Percentiles rank a stretch among this genome's conserved stretches.
Conservation (phyloP, 768 basidiomycete genomes). For the Mrakia gelida region DNA sequence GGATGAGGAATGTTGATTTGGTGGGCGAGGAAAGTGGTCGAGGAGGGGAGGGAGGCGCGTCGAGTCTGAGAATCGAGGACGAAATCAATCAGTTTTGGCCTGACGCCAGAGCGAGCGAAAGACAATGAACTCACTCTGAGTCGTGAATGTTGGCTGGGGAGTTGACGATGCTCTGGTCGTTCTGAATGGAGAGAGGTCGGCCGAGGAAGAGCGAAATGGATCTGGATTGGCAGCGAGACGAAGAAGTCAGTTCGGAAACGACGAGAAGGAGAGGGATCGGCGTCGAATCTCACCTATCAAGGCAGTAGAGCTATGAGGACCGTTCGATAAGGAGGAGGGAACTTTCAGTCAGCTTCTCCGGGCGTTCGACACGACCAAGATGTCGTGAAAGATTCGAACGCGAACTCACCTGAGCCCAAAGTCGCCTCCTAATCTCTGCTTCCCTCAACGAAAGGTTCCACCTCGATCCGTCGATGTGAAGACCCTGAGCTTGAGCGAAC, state of each 20-base stretch:
- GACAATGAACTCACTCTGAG: conserved; percentile 20
- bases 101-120: neutral
- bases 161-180: conserved; percentile 32
- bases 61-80: neutral
- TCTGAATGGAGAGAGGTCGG: conserved; percentile 35
- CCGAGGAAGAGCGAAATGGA: conserved; percentile 36
- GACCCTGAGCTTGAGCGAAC: conserved; percentile 36
- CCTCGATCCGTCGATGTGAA: conserved; percentile 35
- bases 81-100: neutral
- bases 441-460: conserved; percentile 34
- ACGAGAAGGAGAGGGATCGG: neutral
- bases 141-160: conserved; percentile 35
- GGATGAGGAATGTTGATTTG: conserved; percentile 35
- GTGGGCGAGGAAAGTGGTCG: conserved; percentile 32
- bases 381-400: too few relatives aligned
- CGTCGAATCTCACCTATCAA: neutral
- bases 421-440: conserved; percentile 35
- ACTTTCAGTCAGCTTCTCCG: neutral
- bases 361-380: neutral
- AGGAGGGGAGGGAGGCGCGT: neutral
- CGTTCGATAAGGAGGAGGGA: neutral
- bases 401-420: conserved; percentile 34
- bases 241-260: neutral
- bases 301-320: neutral
- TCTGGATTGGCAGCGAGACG: neutral